These are phyloP conservation scores for Clonostachys rhizophaga DNA, from an alignment of 2,329 filamentous ascomycete species.

Conservation along the genomic window DNA sequence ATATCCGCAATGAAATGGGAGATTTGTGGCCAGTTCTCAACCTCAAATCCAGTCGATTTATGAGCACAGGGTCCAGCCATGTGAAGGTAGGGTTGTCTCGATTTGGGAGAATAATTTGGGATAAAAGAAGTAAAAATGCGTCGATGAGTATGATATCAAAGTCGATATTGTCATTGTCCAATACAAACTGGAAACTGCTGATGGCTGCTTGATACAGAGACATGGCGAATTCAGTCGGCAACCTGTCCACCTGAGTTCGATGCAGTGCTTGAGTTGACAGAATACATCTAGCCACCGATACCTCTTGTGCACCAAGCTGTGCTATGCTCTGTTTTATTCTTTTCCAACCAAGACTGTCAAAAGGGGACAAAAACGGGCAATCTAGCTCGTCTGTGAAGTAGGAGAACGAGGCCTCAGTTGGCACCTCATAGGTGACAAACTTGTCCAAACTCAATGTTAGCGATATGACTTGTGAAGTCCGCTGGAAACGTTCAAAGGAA, in stretches of 20 bases:
- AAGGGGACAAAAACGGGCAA: slow-evolving; percentile 4
- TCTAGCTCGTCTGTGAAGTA: slow-evolving; percentile 4
- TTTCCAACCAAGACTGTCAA: slow-evolving; percentile 3
- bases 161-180: slow-evolving; percentile 1
- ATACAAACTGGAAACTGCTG: slow-evolving; percentile 1
- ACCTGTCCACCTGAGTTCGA: slow-evolving; percentile 2
- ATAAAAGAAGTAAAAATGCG: slow-evolving; percentile 1
- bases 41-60: not conserved
- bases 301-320: not conserved
- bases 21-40: not conserved
- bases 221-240: slow-evolving; percentile 3
- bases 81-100: not conserved
- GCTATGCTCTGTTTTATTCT: slow-evolving; percentile 2
- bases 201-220: slow-evolving; percentile 1
- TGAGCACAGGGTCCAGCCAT: slow-evolving; percentile 1
- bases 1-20: slow-evolving; percentile 2
- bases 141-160: slow-evolving; percentile 3
- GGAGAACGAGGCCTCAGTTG: slow-evolving; percentile 1
- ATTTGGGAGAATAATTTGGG: not conserved
- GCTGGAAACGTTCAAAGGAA: not conserved
- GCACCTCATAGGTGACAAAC: slow-evolving; percentile 1
- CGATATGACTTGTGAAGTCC: not conserved
- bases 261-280: not conserved
- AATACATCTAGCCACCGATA: not conserved
- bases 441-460: slow-evolving; percentile 1